Conservation (phyloP, 257 asterid species). For the Solanum clarkiae region DNA sequence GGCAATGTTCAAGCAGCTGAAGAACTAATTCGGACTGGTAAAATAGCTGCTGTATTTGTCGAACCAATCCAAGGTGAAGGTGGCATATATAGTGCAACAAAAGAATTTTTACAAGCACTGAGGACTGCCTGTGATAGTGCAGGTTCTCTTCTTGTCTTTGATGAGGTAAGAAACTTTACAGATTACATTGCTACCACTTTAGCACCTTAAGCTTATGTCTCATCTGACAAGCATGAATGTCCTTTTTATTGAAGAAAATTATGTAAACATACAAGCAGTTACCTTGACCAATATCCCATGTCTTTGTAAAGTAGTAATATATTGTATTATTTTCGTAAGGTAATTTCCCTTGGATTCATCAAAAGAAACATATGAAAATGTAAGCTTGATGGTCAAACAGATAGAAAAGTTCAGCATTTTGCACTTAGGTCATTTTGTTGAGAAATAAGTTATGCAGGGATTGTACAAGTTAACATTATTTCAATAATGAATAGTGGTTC, state of each 20-base stretch:
- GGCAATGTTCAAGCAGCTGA: constrained; percentile 61
- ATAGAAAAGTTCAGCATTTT: background rate
- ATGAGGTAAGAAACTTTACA: constrained; percentile 48
- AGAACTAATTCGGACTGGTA: constrained; percentile 50
- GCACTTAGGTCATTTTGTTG: background rate
- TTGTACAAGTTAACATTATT: background rate
- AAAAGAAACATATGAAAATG: background rate
- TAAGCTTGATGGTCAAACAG: background rate
- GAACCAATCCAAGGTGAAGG: constrained; percentile 99
- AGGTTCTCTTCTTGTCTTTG: constrained; percentile 77
- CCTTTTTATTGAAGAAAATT: background rate
- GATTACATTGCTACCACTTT: background rate
- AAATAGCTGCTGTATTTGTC: constrained; percentile 85
- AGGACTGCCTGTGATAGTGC: constrained; percentile 64
- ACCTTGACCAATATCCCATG: background rate
- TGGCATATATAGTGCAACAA: constrained; percentile 74
- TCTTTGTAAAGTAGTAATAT: background rate
- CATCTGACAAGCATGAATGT: background rate
- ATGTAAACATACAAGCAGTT: background rate
- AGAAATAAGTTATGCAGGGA: background rate
- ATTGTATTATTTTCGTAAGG: background rate
- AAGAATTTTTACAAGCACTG: constrained; percentile 59
- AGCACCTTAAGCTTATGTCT: background rate
- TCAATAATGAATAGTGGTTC: background rate
- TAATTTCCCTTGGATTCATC: background rate